Conservation (phyloP, 202 grass and related monocot species). For the Hordeum pubiflorum region DNA sequence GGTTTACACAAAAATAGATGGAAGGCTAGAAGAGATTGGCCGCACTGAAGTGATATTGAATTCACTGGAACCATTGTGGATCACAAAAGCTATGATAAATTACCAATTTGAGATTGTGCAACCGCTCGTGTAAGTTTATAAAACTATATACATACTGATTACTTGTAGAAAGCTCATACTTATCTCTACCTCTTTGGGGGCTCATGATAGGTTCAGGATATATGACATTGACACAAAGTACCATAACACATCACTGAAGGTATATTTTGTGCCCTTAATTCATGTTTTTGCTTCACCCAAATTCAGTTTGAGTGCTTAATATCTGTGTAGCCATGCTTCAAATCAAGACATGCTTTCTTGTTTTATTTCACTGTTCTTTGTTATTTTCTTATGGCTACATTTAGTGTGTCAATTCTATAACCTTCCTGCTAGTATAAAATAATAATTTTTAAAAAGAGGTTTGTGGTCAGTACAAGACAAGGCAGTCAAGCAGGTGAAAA, state of each 20-base stretch:
- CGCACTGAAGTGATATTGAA: constrained; percentile 91
- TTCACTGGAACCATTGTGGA: constrained; percentile 74
- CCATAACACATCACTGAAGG: constrained; percentile 73
- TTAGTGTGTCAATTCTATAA: background rate
- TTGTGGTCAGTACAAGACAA: background rate
- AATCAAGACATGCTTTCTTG: background rate
- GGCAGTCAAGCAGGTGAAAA: background rate
- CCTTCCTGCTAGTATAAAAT: background rate
- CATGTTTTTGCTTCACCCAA: background rate
- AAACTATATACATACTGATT: background rate
- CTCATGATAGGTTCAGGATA: constrained; percentile 51
- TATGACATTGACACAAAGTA: constrained; percentile 94
- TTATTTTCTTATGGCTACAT: background rate
- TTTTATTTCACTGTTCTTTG: background rate
- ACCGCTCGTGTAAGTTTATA: constrained; percentile 64
- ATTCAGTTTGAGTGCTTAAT: background rate
- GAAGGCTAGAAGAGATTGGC: constrained; percentile 82
- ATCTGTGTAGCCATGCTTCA: background rate
- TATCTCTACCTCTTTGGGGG: constrained; percentile 9
- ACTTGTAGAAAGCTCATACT: constrained; percentile 16
- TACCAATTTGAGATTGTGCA: constrained; percentile 97
- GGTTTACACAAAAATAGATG: constrained; percentile 50
- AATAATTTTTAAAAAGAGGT: background rate
- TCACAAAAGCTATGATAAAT: constrained; percentile 74
- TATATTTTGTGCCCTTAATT: constrained; percentile 27